Evolutionary conservation across 495 filamentous ascomycete species (phyloP).

Genomic region (Penicillium cataractarum): DNA sequence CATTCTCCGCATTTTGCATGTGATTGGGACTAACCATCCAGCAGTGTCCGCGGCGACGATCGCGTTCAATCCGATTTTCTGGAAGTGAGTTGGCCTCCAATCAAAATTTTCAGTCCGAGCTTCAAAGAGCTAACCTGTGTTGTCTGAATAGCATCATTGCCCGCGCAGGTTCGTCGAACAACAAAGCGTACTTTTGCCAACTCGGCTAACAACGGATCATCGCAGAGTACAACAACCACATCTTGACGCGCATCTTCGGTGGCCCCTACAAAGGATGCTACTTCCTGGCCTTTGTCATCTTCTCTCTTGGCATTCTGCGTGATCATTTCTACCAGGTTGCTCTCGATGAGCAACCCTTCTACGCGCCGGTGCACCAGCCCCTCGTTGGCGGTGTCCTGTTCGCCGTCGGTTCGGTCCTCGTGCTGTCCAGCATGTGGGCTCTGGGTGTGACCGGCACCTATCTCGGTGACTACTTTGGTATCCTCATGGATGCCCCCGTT

Average conservation of each 20-base stretch:
- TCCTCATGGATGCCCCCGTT: conserved; percentile 92
- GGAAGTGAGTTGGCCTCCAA: conserved; percentile 50
- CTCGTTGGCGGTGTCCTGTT: conserved; percentile 71
- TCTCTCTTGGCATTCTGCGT: conserved; percentile 85
- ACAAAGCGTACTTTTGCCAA: conserved; percentile 5
- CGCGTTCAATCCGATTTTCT: conserved; percentile 60
- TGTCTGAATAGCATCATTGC: conserved; percentile 44
- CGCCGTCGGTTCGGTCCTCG: conserved; percentile 77
- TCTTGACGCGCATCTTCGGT: conserved; percentile 85
- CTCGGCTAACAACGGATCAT: conserved; percentile 20
- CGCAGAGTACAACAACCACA: conserved; percentile 86
- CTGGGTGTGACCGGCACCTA: conserved; percentile 97
- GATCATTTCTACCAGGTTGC: conserved; percentile 64
- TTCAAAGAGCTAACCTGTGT: background rate
- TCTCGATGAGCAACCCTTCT: conserved; percentile 47
- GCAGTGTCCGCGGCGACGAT: conserved; percentile 53
- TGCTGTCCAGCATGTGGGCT: conserved; percentile 85
- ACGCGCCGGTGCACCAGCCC: conserved; percentile 67
- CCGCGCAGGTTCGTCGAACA: conserved; percentile 44
- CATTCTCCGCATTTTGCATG: conserved; percentile 36
- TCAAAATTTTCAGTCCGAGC: background rate
- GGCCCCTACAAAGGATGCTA: conserved; percentile 86
- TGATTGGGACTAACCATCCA: conserved; percentile 36
- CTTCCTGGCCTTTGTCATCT: conserved; percentile 83
- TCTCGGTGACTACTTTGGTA: conserved; percentile 97